These are phyloP conservation scores for Lizonia empirigonia DNA, from an alignment of 2,329 filamentous ascomycete genomes.

Conservation along the genomic window DNA sequence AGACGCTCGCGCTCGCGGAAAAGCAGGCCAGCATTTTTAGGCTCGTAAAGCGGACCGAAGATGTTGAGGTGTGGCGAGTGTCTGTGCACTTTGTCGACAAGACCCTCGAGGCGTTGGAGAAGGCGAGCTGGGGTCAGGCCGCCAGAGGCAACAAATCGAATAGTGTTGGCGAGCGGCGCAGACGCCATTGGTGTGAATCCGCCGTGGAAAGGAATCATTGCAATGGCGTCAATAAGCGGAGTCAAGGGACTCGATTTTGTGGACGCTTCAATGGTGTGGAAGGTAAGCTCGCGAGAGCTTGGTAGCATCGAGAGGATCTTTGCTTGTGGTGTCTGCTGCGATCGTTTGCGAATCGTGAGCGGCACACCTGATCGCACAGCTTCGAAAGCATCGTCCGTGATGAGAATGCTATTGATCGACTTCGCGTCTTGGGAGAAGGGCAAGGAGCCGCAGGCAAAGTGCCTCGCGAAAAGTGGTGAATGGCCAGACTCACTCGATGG, in stretches of 20 bases:
- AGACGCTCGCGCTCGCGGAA: slow-evolving; percentile 40
- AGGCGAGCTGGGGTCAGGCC: slow-evolving; percentile 36
- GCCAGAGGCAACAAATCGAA: slow-evolving; percentile 36
- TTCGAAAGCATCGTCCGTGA: slow-evolving; percentile 31
- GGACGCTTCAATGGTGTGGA: slow-evolving; percentile 28
- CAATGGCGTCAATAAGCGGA: slow-evolving; percentile 34
- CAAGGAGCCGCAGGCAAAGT: slow-evolving; percentile 39
- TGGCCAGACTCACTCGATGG: slow-evolving; percentile 31
- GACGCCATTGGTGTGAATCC: slow-evolving; percentile 37
- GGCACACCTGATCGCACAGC: slow-evolving; percentile 25
- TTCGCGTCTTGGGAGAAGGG: slow-evolving; percentile 32
- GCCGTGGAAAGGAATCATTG: slow-evolving; percentile 35
- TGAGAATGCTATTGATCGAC: slow-evolving; percentile 30
- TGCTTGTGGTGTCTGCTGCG: slow-evolving; percentile 17
- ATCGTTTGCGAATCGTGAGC: slow-evolving; percentile 20
- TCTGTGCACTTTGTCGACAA: slow-evolving; percentile 43
- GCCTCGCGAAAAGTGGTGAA: slow-evolving; percentile 42
- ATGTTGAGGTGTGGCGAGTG: slow-evolving; percentile 33
- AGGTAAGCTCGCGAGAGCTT: slow-evolving; percentile 22
- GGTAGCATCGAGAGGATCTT: slow-evolving; percentile 33
- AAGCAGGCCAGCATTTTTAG: slow-evolving; percentile 28
- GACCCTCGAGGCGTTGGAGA: slow-evolving; percentile 42
- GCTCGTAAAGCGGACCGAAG: slow-evolving; percentile 38
- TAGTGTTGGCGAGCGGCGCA: slow-evolving; percentile 27
- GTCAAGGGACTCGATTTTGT: slow-evolving; percentile 20